Evolutionary conservation across 2,329 filamentous ascomycete genomes (phyloP).

Genomic region (Sarocladium brachiariae): DNA sequence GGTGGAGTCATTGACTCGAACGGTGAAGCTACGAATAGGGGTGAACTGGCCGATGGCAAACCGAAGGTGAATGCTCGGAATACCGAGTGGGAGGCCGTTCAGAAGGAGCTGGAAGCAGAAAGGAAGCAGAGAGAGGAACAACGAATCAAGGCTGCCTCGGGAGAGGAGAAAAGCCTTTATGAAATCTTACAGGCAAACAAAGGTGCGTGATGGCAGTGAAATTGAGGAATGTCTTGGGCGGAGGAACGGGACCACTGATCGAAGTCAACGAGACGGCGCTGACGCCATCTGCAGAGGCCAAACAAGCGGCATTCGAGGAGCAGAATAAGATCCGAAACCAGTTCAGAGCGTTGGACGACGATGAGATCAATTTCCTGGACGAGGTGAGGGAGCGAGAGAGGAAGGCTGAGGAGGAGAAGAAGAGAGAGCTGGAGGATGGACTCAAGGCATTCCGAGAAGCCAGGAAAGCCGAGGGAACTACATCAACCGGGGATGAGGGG

Average conservation of each 20-base stretch:
- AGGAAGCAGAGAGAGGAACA: conserved; percentile 47
- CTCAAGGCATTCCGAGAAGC: conserved; percentile 48
- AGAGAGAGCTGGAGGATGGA: conserved; percentile 50
- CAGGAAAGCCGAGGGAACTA: conserved; percentile 29
- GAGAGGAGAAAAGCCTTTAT: conserved; percentile 56
- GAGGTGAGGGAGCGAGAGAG: conserved; percentile 44
- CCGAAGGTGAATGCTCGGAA: conserved; percentile 18
- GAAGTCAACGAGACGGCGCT: no score
- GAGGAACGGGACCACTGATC: no score
- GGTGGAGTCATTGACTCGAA: conserved; percentile 38
- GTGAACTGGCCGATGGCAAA: conserved; percentile 8
- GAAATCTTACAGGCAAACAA: conserved; percentile 78
- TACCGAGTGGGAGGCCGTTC: conserved; percentile 57
- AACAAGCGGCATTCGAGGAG: conserved; percentile 78
- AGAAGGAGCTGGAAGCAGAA: conserved; percentile 57
- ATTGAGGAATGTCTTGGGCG: not conserved
- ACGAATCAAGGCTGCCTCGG: conserved; percentile 33
- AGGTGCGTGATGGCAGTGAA: conserved; percentile 36
- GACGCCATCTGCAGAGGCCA: conserved; percentile 56
- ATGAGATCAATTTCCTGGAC: conserved; percentile 70
- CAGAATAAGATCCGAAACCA: conserved; percentile 65
- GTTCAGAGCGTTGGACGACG: conserved; percentile 70
- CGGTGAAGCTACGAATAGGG: conserved; percentile 19
- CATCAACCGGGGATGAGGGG: conserved; percentile 16
- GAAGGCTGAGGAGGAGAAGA: conserved; percentile 46